phyloP scores from a whole-genome alignment of 192 early-diverging fungal genomes.

The Coemansia sp. region DNA sequence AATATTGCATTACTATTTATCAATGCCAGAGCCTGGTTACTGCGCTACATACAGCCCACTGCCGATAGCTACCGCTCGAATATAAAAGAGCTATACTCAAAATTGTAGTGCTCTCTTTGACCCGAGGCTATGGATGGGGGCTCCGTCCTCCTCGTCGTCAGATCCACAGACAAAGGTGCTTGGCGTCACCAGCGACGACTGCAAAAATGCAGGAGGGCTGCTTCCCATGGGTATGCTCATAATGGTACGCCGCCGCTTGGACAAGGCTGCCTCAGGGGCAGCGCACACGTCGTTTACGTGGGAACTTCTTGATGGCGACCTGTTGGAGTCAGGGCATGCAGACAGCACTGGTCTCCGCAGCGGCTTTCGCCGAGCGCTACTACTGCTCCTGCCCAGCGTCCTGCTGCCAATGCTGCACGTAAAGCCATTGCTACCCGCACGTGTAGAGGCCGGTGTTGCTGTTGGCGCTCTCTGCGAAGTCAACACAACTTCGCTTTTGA shows the following conservation, averaged over 20 bases:
- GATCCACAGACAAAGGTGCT: conserved; percentile 32
- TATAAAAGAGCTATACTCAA: neutral
- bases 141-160: conserved; percentile 19
- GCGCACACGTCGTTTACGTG: neutral
- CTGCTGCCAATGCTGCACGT: neutral
- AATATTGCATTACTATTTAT: neutral
- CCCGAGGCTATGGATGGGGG: neutral
- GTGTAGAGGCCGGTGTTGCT: conserved; percentile 6
- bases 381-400: conserved; percentile 8
- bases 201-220: conserved; percentile 8
- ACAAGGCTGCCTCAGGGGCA: conserved; percentile 11
- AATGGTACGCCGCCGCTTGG: conserved; percentile 27
- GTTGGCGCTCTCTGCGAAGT: conserved; percentile 16
- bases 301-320: conserved; percentile 18
- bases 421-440: neutral
- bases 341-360: neutral
- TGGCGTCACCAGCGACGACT: neutral
- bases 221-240: conserved; percentile 2
- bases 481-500: conserved; percentile 48
- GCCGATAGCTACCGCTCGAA: neutral
- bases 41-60: neutral
- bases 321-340: neutral
- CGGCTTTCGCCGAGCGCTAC: neutral
- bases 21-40: neutral
- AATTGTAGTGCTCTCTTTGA: conserved; percentile 5